Evolutionary conservation across 2,329 filamentous ascomycete species (phyloP).

Genomic region (Trichoderma atroviride): DNA sequence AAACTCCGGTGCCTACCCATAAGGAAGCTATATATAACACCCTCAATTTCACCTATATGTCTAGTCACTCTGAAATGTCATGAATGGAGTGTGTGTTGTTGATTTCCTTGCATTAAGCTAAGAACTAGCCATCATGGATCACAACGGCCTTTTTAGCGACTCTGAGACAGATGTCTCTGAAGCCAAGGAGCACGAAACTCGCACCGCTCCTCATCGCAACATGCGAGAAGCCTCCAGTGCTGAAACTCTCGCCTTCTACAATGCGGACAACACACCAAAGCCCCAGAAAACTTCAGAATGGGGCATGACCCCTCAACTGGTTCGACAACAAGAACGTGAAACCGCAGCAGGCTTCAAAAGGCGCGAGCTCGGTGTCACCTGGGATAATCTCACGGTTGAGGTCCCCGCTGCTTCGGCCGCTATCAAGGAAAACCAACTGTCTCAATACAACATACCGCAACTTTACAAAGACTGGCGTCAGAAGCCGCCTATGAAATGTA

Average conservation of each 20-base stretch:
- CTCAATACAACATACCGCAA: conserved; percentile 59
- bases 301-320: neutral
- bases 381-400: conserved; percentile 65
- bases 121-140: neutral
- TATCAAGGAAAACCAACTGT: conserved; percentile 65
- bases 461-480: conserved; percentile 54
- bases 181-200: neutral
- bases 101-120: neutral
- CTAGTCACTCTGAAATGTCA: neutral
- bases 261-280: neutral
- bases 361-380: conserved; percentile 63
- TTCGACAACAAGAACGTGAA: conserved; percentile 40
- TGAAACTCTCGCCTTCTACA: neutral
- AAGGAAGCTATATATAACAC: neutral
- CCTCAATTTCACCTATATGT: neutral
- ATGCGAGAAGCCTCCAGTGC: neutral
- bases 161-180: neutral
- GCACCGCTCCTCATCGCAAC: neutral
- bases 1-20: neutral
- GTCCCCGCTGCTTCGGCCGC: conserved; percentile 63
- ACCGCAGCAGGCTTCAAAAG: conserved; percentile 50
- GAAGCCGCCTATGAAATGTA: conserved; percentile 63
- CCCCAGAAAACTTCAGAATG: neutral
- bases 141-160: neutral
- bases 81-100: neutral